Base-by-base conservation (phyloP, 305 asterid species). In the Nicotiana rustica region DNA sequence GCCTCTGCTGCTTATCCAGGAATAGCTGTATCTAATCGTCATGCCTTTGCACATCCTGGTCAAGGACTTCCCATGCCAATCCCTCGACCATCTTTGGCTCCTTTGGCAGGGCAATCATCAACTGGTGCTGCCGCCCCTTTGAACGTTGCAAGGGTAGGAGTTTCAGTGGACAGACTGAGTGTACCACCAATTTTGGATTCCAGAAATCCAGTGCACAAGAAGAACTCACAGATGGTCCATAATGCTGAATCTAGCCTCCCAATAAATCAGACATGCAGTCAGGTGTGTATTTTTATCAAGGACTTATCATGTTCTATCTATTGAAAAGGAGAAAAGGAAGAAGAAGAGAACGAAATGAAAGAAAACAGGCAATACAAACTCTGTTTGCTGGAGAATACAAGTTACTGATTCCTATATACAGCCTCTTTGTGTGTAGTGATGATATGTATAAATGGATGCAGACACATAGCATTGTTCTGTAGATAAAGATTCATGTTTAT, bases 11-110 rank as follows among this genome's bases (percentile, higher is more conserved):
- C 84, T 83, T 90, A 89, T 86, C 97, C 77, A 55, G 89, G 95
- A 82, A 66, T 89, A 18, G 87, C 90, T 13, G 89, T 91, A 79
- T 85, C 88, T 12, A 90, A 85, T 84, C 78, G 81, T 79, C 93
- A 90, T 7, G 83, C 88, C 25, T 89, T 84, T 38, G 92, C 93
- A 29, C 94, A 88, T 86, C 93, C 94, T 8, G 67, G 87, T 86
- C 96, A 91, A 85, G 96, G 95, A 47, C 82, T 82, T 77, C 90
- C 89, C 2, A 79, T 68, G 82, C 71, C 92, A 4, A 88, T 82
- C 66, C 90, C 92, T 6, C 84, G 86, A 82, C 67, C 91, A 52
- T 89, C 93, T 41, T 67, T 83, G 60, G 89, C 85, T 78, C 92
- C 97, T 83, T 67, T 84, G 83, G 81, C 88, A 44, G 81, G 88